phyloP scores from a whole-genome alignment of 2,329 filamentous ascomycete species.

The Scedosporium minutisporum region DNA sequence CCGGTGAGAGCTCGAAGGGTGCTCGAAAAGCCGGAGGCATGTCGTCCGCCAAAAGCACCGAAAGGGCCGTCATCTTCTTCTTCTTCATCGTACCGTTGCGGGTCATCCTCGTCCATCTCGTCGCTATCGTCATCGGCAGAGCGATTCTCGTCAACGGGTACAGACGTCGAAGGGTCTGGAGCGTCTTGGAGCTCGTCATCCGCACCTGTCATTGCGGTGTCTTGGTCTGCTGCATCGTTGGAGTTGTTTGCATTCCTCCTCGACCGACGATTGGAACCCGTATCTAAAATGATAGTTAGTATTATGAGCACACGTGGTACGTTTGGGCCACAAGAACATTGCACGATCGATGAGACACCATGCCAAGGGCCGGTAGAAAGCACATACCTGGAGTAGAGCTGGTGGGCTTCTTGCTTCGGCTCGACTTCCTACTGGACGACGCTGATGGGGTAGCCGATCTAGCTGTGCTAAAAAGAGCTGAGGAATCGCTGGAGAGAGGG shows the following conservation, averaged over 20 bases:
- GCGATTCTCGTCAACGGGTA: constrained; percentile 26
- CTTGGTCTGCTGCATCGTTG: constrained; percentile 45
- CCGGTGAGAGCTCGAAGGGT: constrained; percentile 81
- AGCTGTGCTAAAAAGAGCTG: background rate
- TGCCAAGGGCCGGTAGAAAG: background rate
- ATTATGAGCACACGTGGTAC: background rate
- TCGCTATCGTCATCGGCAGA: constrained; percentile 31
- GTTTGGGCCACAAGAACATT: background rate
- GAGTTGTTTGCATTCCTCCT: constrained; percentile 43
- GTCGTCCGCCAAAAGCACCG: constrained; percentile 47
- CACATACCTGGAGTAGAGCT: constrained; percentile 24
- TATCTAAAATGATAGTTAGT: background rate
- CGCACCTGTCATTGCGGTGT: constrained; percentile 62
- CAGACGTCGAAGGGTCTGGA: constrained; percentile 31
- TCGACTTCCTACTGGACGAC: constrained; percentile 62
- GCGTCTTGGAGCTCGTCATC: constrained; percentile 42
- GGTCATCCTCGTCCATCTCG: constrained; percentile 47
- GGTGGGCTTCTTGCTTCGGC: constrained; percentile 56
- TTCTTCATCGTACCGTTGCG: constrained; percentile 39
- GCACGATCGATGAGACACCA: background rate
- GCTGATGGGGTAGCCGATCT: constrained; percentile 34
- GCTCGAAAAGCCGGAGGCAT: constrained; percentile 57
- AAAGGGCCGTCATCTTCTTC: constrained; percentile 60
- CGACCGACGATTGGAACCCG: constrained; percentile 29
- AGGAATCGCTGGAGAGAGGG: background rate